These are phyloP conservation scores for Phytomonas sp. DNA, from an alignment of 208 protist species.

Conservation along the genomic window DNA sequence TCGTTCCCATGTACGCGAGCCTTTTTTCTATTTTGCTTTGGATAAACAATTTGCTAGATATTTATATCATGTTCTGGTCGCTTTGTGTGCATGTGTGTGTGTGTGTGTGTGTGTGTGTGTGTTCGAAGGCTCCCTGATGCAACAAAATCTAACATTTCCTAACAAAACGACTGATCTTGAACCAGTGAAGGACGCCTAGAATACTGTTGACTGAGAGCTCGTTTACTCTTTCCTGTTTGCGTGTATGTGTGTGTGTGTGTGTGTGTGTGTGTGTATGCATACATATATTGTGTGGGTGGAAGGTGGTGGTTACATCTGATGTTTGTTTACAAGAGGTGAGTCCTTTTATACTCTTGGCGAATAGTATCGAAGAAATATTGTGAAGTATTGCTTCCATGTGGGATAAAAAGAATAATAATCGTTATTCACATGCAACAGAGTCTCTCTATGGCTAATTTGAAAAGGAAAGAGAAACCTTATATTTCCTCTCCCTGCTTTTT, in stretches of 20 bases:
- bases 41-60: not conserved
- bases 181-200: slow-evolving; percentile 8
- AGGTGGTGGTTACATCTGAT: not conserved
- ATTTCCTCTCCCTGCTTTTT: not conserved
- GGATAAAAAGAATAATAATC: not conserved
- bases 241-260: not conserved
- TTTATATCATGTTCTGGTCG: slow-evolving; percentile 1
- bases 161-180: slow-evolving; percentile 34
- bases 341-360: not conserved
- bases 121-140: slow-evolving; percentile 4
- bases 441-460: not conserved
- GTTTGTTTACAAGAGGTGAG: not conserved
- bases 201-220: not conserved
- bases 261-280: too few species aligned
- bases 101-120: slow-evolving; percentile 1
- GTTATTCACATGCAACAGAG: not conserved
- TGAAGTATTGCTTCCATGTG: not conserved
- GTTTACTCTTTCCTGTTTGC: not conserved
- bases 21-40: slow-evolving; percentile 13
- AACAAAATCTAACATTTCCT: slow-evolving; percentile 18
- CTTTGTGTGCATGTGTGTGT: not conserved
- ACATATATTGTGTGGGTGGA: too few species aligned
- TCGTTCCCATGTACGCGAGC: not conserved
- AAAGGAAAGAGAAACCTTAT: not conserved
- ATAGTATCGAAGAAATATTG: not conserved